Base-by-base conservation (phyloP, 176 grass and related monocot genomes). In the Carex pumila region DNA sequence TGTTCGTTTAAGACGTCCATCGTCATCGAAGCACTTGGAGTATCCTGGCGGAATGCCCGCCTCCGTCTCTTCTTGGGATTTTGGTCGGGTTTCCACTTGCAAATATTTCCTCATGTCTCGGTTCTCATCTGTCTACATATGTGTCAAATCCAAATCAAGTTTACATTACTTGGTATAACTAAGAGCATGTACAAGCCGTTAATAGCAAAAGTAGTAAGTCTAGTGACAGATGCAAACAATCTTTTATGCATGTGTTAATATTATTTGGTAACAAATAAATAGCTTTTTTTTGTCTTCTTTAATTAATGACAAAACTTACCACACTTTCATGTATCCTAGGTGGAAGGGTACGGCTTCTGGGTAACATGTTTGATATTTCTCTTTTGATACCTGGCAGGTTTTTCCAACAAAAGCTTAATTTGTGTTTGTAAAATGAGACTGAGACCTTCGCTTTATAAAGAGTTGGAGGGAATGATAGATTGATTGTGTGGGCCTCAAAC, bases 321-420 rank as follows among this genome's bases (percentile, higher is more conserved):
- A 76, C 81, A 30, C 84, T 84, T 5, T 93, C 86, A 56, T 90
- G 88, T 19, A 93, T 88, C 84, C 91, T 90, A n/a, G 86, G 57
- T 13, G 91, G 91, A 56, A 93, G 88, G 0, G 91, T 93, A 69
- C 91, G 86, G 84, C 91, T 93, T 71, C 91, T 90, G 0, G 91
- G 88, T 65, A 93, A 73, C 91, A 93, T 93, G 43, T 63, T 31
- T 76, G 50, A 54, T 76, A 31, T 30, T 15, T 32, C 25, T 31
- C 12, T 55, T 76, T 22, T 76, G 49, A 31, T 75, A 31, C 54
- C 47, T 55, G 22, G 9, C 34, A 76, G 49, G 25, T 6, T 49
- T 76, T 55, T 76, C 47, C 49, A 55, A 31, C 72, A 76, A 76
- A 62, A 67, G 11, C 5, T 52, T 45, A 45, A 45, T 45, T 5